Percentiles rank a stretch among this genome's conserved stretches.
These are phyloP conservation scores for Stellera chamaejasme DNA, from an alignment of 345 rosid species.

Conservation along the genomic window DNA sequence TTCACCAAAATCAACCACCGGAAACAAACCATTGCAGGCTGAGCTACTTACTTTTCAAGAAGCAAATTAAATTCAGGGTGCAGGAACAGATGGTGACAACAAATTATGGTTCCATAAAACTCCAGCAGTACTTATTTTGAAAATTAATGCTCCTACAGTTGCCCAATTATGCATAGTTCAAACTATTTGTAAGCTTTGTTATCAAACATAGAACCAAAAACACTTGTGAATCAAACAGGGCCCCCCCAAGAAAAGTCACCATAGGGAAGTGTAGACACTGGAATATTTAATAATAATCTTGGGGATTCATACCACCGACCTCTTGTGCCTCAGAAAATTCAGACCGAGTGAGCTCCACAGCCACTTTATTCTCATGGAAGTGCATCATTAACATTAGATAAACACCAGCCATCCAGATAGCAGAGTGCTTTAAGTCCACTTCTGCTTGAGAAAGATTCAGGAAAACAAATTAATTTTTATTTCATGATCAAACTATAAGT, in stretches of 20 bases:
- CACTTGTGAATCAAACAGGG: not conserved
- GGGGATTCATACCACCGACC: conserved; percentile 33
- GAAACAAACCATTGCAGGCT: too few relatives aligned
- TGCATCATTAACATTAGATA: conserved; percentile 91
- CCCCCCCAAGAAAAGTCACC: not conserved
- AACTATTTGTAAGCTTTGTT: too few relatives aligned
- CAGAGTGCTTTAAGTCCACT: conserved; percentile 80
- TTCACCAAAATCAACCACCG: too few relatives aligned
- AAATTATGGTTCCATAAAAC: too few relatives aligned
- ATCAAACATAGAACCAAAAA: too few relatives aligned
- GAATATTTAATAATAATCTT: not conserved
- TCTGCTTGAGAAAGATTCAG: conserved; percentile 40
- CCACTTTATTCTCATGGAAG: conserved; percentile 92
- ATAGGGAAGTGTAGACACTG: not conserved
- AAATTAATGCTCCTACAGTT: too few relatives aligned
- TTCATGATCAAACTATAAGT: too few relatives aligned
- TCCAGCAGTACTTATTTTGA: too few relatives aligned
- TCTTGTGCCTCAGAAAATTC: conserved; percentile 89
- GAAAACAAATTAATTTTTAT: not conserved
- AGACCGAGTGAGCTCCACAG: conserved; percentile 92
- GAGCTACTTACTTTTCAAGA: too few relatives aligned
- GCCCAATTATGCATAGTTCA: too few relatives aligned
- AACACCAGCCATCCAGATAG: conserved; percentile 95
- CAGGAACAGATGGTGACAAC: too few relatives aligned
- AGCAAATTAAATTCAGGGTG: too few relatives aligned